Conservation (phyloP, 805 yeast species). For the Lipomyces oligophaga region DNA sequence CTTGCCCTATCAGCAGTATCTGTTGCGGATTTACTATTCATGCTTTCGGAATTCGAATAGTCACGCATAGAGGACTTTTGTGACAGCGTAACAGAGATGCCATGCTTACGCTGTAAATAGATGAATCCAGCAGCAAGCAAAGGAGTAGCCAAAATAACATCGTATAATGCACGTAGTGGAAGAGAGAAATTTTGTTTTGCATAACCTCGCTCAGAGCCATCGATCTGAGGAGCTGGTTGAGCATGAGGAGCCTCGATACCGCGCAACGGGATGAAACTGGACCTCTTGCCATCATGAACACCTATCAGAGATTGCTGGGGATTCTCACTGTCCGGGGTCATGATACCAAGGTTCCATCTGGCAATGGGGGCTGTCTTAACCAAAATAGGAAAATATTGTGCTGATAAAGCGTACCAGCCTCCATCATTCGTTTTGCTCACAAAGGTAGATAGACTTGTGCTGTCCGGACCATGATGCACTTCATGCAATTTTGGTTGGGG, state of each 20-base stretch:
- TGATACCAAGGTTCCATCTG: constrained; percentile 42
- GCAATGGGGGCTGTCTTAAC: constrained; percentile 78
- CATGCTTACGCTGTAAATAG: constrained; percentile 6
- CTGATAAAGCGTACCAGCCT: constrained; percentile 82
- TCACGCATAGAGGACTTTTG: not conserved
- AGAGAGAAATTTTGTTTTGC: not conserved
- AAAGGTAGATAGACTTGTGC: constrained; percentile 46
- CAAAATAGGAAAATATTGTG: constrained; percentile 69
- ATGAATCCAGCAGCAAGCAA: constrained; percentile 10
- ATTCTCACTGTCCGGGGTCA: constrained; percentile 9
- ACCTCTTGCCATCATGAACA: constrained; percentile 29
- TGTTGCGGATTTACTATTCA: not conserved
- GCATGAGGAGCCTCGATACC: constrained; percentile 14
- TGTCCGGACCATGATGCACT: constrained; percentile 5
- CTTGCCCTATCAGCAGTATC: not conserved
- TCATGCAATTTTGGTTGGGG: constrained; percentile 38
- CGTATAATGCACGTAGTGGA: constrained; percentile 17
- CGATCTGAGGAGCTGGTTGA: constrained; percentile 10
- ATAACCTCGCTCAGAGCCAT: not conserved
- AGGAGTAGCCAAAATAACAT: constrained; percentile 9
- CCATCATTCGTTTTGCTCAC: constrained; percentile 60
- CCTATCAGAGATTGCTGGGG: constrained; percentile 15
- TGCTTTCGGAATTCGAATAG: not conserved
- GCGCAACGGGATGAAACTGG: constrained; percentile 25
- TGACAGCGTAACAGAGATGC: not conserved